Base-by-base conservation (phyloP, 768 basidiomycete genomes). In the Pleurotus salmoneostramineus region DNA sequence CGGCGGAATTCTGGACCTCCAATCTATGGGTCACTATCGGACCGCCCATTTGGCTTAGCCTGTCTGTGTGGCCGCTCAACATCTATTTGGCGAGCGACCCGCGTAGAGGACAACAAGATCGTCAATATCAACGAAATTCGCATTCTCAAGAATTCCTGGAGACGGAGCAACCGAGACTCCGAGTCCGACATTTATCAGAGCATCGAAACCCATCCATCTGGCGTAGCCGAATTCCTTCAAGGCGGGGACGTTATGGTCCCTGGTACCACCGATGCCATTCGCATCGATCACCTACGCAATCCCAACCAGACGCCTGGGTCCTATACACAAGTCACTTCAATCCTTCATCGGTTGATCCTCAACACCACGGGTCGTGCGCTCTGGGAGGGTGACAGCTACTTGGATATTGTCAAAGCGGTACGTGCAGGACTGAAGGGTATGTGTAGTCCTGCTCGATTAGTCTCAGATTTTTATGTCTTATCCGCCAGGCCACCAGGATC, bases 341-440 rank as follows among this genome's bases (percentile, higher is more conserved):
- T 63, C 44, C 62, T 63, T 14, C 64, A 66, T 50, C 59, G 62
- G 46, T 52, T 66, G 32, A 33, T 60, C 27, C 56, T 67, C n/a
- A 32, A 46, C 8, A 64, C 60, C 50, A 34, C 52, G 32, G 66
- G 65, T 34, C 60, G 61, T 6, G 58, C 66, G 27, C 43, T 67
- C 31, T 64, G 63, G 63, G 62, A 66, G 40, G 61, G 58, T 56
- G 48, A 35, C 8, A 60, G 60, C 44, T 58, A 63, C 57, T 54
- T 56, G 34, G 63, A 66, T 12, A 48, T 64, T 32, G 60, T 66
- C 15, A 40, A 50, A 43, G 63, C 55, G 12, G 54, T 66, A 6
- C 54, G 62, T 31, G 63, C 57, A 42, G 63, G 62, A 21, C 46
- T 64, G 45, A 43, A 44, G 33, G 63, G 63, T 63, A 50, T 46